Base-by-base conservation (phyloP, 1,284 basidiomycete species). In the Ceratobasidium sp. region DNA sequence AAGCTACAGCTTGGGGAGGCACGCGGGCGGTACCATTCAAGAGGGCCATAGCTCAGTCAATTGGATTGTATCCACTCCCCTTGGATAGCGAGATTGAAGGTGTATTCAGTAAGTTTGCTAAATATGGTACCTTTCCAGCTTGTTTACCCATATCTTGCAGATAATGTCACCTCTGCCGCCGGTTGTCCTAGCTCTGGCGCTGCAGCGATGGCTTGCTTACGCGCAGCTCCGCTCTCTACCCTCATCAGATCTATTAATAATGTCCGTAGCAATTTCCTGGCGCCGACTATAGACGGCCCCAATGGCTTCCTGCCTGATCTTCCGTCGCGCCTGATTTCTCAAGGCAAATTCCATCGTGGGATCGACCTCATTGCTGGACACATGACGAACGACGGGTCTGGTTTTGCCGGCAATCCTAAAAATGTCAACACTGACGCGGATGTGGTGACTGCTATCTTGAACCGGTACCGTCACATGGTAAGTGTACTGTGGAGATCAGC, bases 311-410 rank as follows among this genome's bases (percentile, higher is more conserved):
- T 64, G 13, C 62, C 62, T 22, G 62, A 64, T 27, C 46, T 64
- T 27, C 62, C 85, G 4, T 84, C 84, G 0, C 79, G 80, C 6
- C 80, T 86, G 11, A 83, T 86, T 53, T 69, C 80, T 1, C 56
- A 79, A 1, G 83, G 84, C 1, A 83, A 81, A 41, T 84, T 86
- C 76, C 79, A 72, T 66, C 65, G 49, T 9, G 75, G 79, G 2
- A 83, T 85, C 1, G 83, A 85, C 6, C 83, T 84, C 75, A 78
- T 83, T 6, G 85, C 82, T 29, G 85, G 85, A 0, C 84, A 85
- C 75, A 85, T 84, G 75, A 84, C 84, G 0, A 83, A 84, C 22
- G 84, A 85, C 68, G 84, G 84, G 9, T 73, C 78, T 31, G 84
- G 83, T 3, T 85, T 85, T 74, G 83, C 80, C 37, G 84, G 84